These are phyloP conservation scores for Hypoxylon sp. DNA, from an alignment of 2,329 filamentous ascomycete species.

Conservation along the genomic window DNA sequence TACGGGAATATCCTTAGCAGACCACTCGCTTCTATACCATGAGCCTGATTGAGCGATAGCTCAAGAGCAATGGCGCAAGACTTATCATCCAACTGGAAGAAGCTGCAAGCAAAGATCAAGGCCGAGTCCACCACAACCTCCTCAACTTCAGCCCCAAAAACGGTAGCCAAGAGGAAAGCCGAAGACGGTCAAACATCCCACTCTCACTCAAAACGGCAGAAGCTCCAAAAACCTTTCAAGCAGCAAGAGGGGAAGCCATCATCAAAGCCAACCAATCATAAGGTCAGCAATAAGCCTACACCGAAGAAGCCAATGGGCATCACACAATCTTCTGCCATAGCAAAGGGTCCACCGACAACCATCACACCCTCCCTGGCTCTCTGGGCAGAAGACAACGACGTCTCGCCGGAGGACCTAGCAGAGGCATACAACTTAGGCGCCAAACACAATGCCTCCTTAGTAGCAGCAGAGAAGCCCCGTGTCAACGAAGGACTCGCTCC, in stretches of 20 bases:
- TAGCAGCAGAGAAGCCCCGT: slow-evolving; percentile 54
- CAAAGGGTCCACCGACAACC: slow-evolving; percentile 57
- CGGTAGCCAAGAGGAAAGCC: slow-evolving; percentile 62
- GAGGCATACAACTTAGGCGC: slow-evolving; percentile 73
- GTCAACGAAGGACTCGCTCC: slow-evolving; percentile 75
- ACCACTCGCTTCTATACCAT: slow-evolving; percentile 11
- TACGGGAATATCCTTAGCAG: background rate
- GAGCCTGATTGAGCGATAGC: slow-evolving; percentile 5
- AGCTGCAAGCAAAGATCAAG: slow-evolving; percentile 75
- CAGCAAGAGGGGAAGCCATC: slow-evolving; percentile 45
- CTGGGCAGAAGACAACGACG: slow-evolving; percentile 73
- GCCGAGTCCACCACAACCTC: slow-evolving; percentile 58
- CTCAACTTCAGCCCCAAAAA: slow-evolving; percentile 36
- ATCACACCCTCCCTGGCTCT: slow-evolving; percentile 70
- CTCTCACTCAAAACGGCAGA: slow-evolving; percentile 46
- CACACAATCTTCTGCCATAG: slow-evolving; percentile 65
- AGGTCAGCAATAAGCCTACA: slow-evolving; percentile 9
- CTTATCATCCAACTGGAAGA: slow-evolving; percentile 83
- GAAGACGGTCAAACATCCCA: slow-evolving; percentile 47
- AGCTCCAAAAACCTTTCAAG: slow-evolving; percentile 49
- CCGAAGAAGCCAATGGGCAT: slow-evolving; percentile 66
- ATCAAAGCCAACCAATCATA: slow-evolving; percentile 26
- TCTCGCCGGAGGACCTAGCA: slow-evolving; percentile 72
- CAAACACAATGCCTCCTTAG: slow-evolving; percentile 65
- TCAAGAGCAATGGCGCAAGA: slow-evolving; percentile 59